Evolutionary conservation across 306 rosid genomes (phyloP).

Genomic region (Albizia julibrissin): DNA sequence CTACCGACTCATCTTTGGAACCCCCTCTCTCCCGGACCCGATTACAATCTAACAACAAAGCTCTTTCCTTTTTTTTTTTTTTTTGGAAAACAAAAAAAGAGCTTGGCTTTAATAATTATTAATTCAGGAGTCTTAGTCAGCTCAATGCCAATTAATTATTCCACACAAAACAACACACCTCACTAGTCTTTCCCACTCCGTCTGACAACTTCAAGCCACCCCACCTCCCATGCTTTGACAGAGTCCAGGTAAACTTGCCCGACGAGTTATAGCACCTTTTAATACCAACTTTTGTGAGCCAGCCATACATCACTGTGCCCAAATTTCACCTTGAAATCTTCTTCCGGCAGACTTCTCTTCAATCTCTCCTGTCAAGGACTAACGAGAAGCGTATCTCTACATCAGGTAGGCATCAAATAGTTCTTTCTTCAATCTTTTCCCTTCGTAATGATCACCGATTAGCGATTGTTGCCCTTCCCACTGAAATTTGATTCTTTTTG

Average conservation of each 20-base stretch:
- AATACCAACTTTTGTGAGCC: background rate
- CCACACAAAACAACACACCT: background rate
- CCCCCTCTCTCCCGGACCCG: too few species aligned
- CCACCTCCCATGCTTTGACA: background rate
- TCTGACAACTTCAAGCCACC: background rate
- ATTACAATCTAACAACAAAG: background rate
- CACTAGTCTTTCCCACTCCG: background rate
- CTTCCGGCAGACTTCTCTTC: conserved; percentile 4
- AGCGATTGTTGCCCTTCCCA: background rate
- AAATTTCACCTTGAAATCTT: conserved; percentile 14
- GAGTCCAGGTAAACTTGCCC: background rate
- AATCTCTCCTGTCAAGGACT: background rate
- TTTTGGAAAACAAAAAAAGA: too few species aligned
- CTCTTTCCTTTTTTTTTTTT: background rate
- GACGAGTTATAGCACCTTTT: background rate
- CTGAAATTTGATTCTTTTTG: conserved; percentile 6
- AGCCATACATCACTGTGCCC: background rate
- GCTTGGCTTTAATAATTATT: too few species aligned
- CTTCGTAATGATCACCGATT: background rate
- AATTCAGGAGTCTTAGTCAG: background rate
- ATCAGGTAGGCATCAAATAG: conserved; percentile 31
- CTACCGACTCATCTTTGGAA: background rate
- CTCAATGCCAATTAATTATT: background rate
- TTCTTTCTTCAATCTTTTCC: conserved; percentile 4
- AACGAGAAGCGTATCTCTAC: background rate